Base-by-base conservation (phyloP, 2,329 filamentous ascomycete species). In the Celoporthe dispersa region DNA sequence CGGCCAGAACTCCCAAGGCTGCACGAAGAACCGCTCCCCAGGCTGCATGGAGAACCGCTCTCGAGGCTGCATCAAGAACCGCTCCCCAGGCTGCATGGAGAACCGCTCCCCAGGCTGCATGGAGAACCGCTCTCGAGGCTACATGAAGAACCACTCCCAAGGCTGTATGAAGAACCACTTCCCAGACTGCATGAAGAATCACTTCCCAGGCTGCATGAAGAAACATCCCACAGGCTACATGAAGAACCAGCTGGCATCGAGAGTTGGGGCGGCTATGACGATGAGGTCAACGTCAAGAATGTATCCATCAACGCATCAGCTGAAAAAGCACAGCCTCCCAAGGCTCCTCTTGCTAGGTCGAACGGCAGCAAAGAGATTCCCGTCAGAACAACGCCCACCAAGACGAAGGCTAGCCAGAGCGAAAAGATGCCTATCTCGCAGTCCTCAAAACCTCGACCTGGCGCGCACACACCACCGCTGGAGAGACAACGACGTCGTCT, bases 401-500 rank as follows among this genome's bases (percentile, higher is more conserved):
- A 66, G 28, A 16, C 35, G 33, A 66, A 57, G 19, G 6, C 63
- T 44, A 25, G 28, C 33, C 64, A 66, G 25, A 35, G 44, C n/a
- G 44, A 68, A 19, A 66, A 64, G 22, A 22, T 66, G 25, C 25
- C 66, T 4, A 64, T 37, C 41, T 55, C 66, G 3, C 41, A 57
- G 11, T 67, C 51, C 19, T 55, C 61, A 31, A 51, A 53, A 31
- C 31, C 44, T 31, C 62, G 41, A 28, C 48, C 51, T 39, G 48
- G 57, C 28, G 31, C 22, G 65, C 60, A 60, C 22, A 57, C 66
- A 25, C 64, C 71, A 16, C 69, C 62, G 11, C 59, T 69, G 9
- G 71, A 72, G 67, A 67, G 57, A 25, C 69, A 66, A 35, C 71
- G 71, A 11, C 69, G 66, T 25, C 67, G 37, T 22, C 65, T 72